Evolutionary conservation across 2,329 filamentous ascomycete genomes (phyloP), one percentile per base, ranked within the genome.

Genomic region (Diaporthe velutina): DNA sequence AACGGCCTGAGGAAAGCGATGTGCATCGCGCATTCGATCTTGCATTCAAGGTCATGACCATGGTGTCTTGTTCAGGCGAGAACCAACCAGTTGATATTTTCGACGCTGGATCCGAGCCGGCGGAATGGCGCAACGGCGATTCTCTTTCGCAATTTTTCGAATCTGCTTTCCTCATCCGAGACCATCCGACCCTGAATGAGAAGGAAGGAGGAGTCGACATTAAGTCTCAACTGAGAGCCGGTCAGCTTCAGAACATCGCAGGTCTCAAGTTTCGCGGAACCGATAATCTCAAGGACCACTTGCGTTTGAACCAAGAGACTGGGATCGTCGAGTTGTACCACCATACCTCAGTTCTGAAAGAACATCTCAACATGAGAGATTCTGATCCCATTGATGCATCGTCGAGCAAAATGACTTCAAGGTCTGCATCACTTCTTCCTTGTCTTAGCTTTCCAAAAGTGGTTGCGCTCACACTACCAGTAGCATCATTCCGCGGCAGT

Each of bases 401-500:
- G n/a, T 9, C 15, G 13, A 17, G 3, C 3, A 7, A 2, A 22
- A 12, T 12, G 3, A n/a, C 7, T 35, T 4, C 8, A 5, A 58
- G 54, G 54, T 58, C 22, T 35, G 54, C 17, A 45, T 45, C 42
- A 45, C 19, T 38, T 38, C n/a, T n/a, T n/a, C n/a, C n/a, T n/a
- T n/a, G n/a, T n/a, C n/a, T n/a, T n/a, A n/a, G n/a, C n/a, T n/a
- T n/a, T n/a, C n/a, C n/a, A 38, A 38, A 9, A 2, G 12, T 45
- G 2, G 33, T 19, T 4, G 4, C 30, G 10, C 55, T n/a, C 19
- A 55, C 55, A 58, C 30, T 58, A 2, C 2, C 35, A 45, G 35
- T 9, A 54, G 66, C 35, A 22, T 70, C 9, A 52, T 70, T 30
- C 71, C 58, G 22, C 55, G 71, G 13, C 58, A 60, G 33, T n/a